Evolutionary conservation across 805 yeast genomes (phyloP).

Genomic region (Schwanniomyces sp.): DNA sequence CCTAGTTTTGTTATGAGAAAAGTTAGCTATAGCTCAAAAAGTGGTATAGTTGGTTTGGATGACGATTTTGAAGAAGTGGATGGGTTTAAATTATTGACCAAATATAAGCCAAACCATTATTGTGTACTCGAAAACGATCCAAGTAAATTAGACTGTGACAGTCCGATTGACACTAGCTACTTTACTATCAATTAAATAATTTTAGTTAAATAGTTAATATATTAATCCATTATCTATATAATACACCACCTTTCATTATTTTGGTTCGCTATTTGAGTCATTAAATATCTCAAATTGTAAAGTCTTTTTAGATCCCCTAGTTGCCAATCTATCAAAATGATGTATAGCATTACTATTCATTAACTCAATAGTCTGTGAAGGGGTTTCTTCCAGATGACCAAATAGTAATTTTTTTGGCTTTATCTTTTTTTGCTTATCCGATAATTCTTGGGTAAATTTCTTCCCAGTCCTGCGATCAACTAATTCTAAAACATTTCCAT

Average conservation of each 20-base stretch:
- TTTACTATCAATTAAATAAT: not conserved
- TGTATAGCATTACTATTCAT: not conserved
- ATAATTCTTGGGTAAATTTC: constrained; percentile 24
- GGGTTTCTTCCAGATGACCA: constrained; percentile 6
- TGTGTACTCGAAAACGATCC: constrained; percentile 7
- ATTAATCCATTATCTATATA: not conserved
- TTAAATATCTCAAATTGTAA: constrained; percentile 10
- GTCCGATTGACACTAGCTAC: not conserved
- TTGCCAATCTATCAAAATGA: not conserved
- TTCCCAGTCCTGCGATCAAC: constrained; percentile 44
- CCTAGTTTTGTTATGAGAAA: constrained; percentile 6
- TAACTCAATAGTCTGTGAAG: not conserved
- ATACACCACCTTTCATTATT: not conserved
- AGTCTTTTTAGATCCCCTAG: constrained; percentile 3
- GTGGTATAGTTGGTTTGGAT: constrained; percentile 6
- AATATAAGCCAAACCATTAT: constrained; percentile 10
- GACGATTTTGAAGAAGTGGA: constrained; percentile 4
- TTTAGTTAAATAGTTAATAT: not conserved
- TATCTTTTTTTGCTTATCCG: constrained; percentile 27
- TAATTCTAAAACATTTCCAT: constrained; percentile 38
- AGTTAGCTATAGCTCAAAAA: constrained; percentile 4
- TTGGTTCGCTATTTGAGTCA: not conserved
- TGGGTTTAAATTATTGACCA: constrained; percentile 6
- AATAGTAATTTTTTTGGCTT: constrained; percentile 41
- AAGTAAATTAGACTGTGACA: constrained; percentile 6